Percentiles rank a stretch among this genome's conserved stretches.
phyloP scores from a whole-genome alignment of 2,329 filamentous ascomycete genomes.

The Diaporthe citri region DNA sequence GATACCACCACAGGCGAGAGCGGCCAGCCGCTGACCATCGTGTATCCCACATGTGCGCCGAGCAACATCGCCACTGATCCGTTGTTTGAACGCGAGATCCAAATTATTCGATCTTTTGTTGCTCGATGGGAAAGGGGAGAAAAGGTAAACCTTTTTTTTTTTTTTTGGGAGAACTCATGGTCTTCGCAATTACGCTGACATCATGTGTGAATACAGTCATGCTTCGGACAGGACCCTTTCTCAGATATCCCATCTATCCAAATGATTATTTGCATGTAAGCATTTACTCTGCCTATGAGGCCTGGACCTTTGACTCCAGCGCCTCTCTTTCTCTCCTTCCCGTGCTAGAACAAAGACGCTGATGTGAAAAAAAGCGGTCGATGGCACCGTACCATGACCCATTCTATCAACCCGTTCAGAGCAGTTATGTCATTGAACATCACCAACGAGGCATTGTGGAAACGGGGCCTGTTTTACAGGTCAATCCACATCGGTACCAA shows the following conservation, averaged over 20 bases:
- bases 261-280: conserved; percentile 4
- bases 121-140: not conserved
- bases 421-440: not conserved
- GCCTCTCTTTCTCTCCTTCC: too few relatives aligned
- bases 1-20: conserved; percentile 6
- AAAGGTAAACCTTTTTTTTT: not conserved
- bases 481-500: conserved; percentile 2
- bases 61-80: not conserved
- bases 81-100: not conserved
- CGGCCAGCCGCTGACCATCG: not conserved
- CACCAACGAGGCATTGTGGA: conserved; percentile 14
- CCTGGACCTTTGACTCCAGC: too few relatives aligned
- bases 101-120: not conserved
- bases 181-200: not conserved
- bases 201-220: not conserved
- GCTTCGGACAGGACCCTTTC: not conserved
- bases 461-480: not conserved
- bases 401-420: not conserved
- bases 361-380: not conserved
- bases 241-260: not conserved
- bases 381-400: not conserved
- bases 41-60: not conserved
- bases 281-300: too few relatives aligned
- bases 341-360: not conserved
- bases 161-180: too few relatives aligned